phyloP scores from a whole-genome alignment of 192 early-diverging fungal species.

The Rhizophlyctis rosea region DNA sequence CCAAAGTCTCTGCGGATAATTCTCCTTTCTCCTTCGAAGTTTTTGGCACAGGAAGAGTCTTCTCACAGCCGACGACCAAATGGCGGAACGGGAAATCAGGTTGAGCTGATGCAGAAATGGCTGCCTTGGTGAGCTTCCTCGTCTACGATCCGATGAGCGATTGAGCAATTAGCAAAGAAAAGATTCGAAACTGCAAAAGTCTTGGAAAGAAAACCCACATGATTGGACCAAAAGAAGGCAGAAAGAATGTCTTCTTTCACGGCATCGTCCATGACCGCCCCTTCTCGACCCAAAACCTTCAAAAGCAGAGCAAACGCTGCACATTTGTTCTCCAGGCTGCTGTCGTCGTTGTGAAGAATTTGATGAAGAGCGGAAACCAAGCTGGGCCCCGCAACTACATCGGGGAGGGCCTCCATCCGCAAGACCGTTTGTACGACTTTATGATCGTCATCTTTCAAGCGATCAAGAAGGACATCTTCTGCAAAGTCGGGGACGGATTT shows the following conservation, averaged over 20 bases:
- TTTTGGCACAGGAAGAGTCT: neutral
- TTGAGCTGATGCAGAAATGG: neutral
- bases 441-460: slow-evolving; percentile 53
- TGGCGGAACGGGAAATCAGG: slow-evolving; percentile 4
- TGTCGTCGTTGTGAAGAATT: slow-evolving; percentile 1
- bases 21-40: no score
- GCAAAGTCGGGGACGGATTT: slow-evolving; percentile 38
- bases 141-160: no score
- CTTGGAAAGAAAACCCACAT: no score
- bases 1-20: no score
- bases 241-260: slow-evolving; percentile 12
- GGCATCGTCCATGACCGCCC: neutral
- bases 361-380: slow-evolving; percentile 9
- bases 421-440: slow-evolving; percentile 45
- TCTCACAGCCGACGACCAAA: neutral
- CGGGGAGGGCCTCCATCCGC: slow-evolving; percentile 20
- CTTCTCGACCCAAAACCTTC: slow-evolving; percentile 4
- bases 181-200: neutral
- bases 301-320: slow-evolving; percentile 14
- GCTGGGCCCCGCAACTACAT: neutral
- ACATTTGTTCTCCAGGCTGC: neutral
- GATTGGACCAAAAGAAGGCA: slow-evolving; percentile 19
- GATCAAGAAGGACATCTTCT: slow-evolving; percentile 44
- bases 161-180: neutral
- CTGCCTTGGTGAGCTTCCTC: slow-evolving; percentile 1